Evolutionary conservation across 2,329 filamentous ascomycete genomes (phyloP).

Genomic region (Stemphylium beticola): DNA sequence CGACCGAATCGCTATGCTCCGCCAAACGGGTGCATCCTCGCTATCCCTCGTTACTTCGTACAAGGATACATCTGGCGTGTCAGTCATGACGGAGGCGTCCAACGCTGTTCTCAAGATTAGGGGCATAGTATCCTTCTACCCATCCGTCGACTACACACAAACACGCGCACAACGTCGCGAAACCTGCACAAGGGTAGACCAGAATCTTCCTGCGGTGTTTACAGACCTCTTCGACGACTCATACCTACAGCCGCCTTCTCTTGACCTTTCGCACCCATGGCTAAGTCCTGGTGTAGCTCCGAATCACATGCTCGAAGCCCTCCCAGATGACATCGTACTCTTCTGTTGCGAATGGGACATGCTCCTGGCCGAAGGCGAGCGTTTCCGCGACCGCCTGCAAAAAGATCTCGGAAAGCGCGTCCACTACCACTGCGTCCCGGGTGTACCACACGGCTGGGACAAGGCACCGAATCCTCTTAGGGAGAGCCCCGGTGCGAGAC

Average conservation of each 20-base stretch:
- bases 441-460: constrained; percentile 69
- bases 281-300: constrained; percentile 65
- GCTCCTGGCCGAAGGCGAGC: constrained; percentile 67
- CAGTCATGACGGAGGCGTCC: constrained; percentile 40
- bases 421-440: constrained; percentile 63
- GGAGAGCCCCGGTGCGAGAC: constrained; percentile 58
- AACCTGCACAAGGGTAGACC: constrained; percentile 60
- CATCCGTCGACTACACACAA: constrained; percentile 66
- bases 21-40: constrained; percentile 42
- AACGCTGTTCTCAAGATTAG: constrained; percentile 56
- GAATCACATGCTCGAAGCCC: constrained; percentile 57
- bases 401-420: constrained; percentile 62
- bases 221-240: constrained; percentile 60
- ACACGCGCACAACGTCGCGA: constrained; percentile 65
- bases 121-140: constrained; percentile 67
- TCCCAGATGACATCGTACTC: constrained; percentile 67
- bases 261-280: constrained; percentile 63
- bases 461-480: constrained; percentile 68
- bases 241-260: constrained; percentile 55
- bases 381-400: constrained; percentile 65
- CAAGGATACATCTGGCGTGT: constrained; percentile 44
- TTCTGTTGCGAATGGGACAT: constrained; percentile 72
- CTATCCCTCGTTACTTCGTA: constrained; percentile 46
- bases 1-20: constrained; percentile 44
- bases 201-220: constrained; percentile 58